phyloP scores from a whole-genome alignment of 805 yeast species.

The Wickerhamomyces sydowiorum region DNA sequence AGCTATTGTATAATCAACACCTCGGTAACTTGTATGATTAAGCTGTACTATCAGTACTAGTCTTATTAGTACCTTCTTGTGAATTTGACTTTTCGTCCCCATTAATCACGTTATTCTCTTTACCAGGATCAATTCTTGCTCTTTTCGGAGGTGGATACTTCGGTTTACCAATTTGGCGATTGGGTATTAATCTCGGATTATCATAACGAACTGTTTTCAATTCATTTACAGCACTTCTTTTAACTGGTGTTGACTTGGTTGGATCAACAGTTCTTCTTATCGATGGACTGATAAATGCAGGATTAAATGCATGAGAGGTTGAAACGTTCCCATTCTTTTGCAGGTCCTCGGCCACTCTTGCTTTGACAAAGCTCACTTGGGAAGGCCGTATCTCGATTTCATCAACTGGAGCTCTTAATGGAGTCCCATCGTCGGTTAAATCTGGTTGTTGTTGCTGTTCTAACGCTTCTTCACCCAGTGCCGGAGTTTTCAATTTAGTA shows the following conservation, averaged over 20 bases:
- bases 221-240: slow-evolving; percentile 26
- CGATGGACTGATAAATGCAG: slow-evolving; percentile 51
- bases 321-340: slow-evolving; percentile 36
- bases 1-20: no score
- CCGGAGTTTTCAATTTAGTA: slow-evolving; percentile 13
- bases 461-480: slow-evolving; percentile 10
- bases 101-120: not conserved
- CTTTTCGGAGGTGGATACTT: slow-evolving; percentile 19
- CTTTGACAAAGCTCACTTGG: slow-evolving; percentile 49
- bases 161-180: slow-evolving; percentile 24
- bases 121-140: not conserved
- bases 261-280: slow-evolving; percentile 62
- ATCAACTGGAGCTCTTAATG: slow-evolving; percentile 1
- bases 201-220: slow-evolving; percentile 18
- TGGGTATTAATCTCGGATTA: slow-evolving; percentile 20
- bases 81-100: not conserved
- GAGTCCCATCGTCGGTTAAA: slow-evolving; percentile 3
- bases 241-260: slow-evolving; percentile 58
- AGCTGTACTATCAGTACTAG: no score
- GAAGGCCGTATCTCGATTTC: slow-evolving; percentile 1
- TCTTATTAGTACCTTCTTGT: not conserved
- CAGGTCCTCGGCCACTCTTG: slow-evolving; percentile 55
- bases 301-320: slow-evolving; percentile 41
- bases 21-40: no score
- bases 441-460: slow-evolving; percentile 2